phyloP scores from a whole-genome alignment of 345 rosid genomes.

The Populus tremula region DNA sequence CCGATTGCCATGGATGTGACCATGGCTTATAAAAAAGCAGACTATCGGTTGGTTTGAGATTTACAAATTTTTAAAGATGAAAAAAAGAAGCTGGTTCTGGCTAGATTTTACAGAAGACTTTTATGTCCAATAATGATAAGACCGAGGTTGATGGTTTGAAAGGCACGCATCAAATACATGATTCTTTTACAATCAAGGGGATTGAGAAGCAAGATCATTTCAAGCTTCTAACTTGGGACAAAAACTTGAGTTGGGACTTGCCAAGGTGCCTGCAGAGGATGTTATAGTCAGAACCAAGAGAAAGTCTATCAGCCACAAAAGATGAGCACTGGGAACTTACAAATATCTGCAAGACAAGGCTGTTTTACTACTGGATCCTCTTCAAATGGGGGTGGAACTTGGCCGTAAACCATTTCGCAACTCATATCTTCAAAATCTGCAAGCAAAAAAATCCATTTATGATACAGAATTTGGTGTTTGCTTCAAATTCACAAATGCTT shows the following conservation, averaged over 20 bases:
- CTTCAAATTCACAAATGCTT: neutral
- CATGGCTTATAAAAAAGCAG: no score
- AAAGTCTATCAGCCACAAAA: neutral
- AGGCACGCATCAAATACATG: neutral
- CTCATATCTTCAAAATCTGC: conserved; percentile 97
- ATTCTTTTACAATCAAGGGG: neutral
- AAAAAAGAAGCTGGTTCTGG: no score
- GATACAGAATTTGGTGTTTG: neutral
- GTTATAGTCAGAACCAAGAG: conserved; percentile 10
- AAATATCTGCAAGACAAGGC: conserved; percentile 58
- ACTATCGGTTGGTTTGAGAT: no score
- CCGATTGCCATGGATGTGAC: no score
- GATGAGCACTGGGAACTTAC: conserved; percentile 33
- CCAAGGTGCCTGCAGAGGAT: conserved; percentile 48
- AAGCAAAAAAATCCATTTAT: neutral
- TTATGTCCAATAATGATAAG: no score
- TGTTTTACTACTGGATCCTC: conserved; percentile 67
- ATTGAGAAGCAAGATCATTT: conserved; percentile 2
- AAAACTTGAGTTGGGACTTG: conserved; percentile 37
- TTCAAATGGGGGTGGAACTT: conserved; percentile 71
- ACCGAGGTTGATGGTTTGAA: neutral
- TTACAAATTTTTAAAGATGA: no score
- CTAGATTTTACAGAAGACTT: no score
- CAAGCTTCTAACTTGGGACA: conserved; percentile 58
- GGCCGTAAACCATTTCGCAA: conserved; percentile 93